These are phyloP conservation scores for Ailanthus altissimus DNA, from an alignment of 345 rosid genomes.

Conservation along the genomic window DNA sequence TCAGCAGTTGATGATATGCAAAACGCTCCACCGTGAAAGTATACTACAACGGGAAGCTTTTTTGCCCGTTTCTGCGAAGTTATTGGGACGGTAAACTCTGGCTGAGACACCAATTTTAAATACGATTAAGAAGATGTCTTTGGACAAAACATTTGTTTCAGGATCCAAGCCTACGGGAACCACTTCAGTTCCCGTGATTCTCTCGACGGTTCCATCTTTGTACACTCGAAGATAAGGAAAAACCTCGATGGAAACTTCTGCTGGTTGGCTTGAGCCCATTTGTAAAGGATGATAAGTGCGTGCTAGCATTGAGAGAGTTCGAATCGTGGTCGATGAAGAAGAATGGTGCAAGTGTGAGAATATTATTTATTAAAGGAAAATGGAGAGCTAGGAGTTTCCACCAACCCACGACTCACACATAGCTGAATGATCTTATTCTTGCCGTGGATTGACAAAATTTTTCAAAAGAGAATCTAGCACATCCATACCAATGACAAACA, in stretches of 20 bases:
- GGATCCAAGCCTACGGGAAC: slow-evolving; percentile 58
- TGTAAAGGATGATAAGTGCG: not conserved
- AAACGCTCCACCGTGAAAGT: slow-evolving; percentile 90
- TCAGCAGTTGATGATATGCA: slow-evolving; percentile 50
- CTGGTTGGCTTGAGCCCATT: slow-evolving; percentile 43
- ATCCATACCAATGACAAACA: too few relatives aligned
- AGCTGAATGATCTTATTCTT: too few relatives aligned
- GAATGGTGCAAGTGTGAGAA: not conserved
- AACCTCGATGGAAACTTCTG: slow-evolving; percentile 46
- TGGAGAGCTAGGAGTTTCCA: not conserved
- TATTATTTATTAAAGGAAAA: not conserved
- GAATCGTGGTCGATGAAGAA: not conserved
- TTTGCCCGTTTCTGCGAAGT: slow-evolving; percentile 11
- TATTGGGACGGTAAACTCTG: slow-evolving; percentile 57
- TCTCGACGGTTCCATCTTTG: slow-evolving; percentile 60
- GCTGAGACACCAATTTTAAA: slow-evolving; percentile 54
- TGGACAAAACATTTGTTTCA: slow-evolving; percentile 55
- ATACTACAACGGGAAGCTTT: slow-evolving; percentile 70
- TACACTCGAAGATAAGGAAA: slow-evolving; percentile 60
- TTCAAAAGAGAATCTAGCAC: too few relatives aligned
- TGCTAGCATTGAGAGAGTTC: not conserved
- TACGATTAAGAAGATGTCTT: slow-evolving; percentile 53
- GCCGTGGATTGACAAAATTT: too few relatives aligned
- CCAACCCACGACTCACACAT: not conserved
- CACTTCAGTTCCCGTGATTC: slow-evolving; percentile 55